Conservation (phyloP, 1,284 basidiomycete genomes). For the Athelia sp. region DNA sequence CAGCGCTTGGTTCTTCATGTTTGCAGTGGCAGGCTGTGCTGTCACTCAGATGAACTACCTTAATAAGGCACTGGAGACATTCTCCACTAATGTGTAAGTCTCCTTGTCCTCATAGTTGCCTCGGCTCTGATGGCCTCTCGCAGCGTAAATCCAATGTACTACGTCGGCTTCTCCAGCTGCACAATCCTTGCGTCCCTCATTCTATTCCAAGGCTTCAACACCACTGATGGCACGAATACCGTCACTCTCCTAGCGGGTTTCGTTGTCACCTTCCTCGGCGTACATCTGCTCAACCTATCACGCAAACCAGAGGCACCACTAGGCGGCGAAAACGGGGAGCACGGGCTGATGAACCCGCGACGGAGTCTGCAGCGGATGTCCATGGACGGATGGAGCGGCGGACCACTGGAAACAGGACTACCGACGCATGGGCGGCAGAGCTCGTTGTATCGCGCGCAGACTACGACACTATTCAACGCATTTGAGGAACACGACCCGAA, state of each 20-base stretch:
- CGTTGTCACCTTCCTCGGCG: slow-evolving; percentile 87
- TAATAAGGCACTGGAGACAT: slow-evolving; percentile 97
- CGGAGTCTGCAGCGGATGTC: slow-evolving; percentile 64
- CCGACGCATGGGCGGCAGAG: slow-evolving; percentile 39
- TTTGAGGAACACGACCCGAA: slow-evolving; percentile 40
- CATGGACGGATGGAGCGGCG: slow-evolving; percentile 65
- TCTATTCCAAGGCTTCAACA: slow-evolving; percentile 97
- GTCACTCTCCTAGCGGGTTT: slow-evolving; percentile 86
- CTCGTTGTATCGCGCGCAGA: slow-evolving; percentile 59
- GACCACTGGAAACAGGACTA: slow-evolving; percentile 23
- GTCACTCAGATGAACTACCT: slow-evolving; percentile 98
- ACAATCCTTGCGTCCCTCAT: slow-evolving; percentile 95
- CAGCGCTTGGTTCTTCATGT: slow-evolving; percentile 92
- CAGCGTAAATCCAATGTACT: slow-evolving; percentile 98
- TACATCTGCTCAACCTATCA: slow-evolving; percentile 86
- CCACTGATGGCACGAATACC: slow-evolving; percentile 76
- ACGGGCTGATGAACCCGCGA: slow-evolving; percentile 75
- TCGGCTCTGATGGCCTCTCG: slow-evolving; percentile 7
- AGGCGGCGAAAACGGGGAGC: slow-evolving; percentile 45
- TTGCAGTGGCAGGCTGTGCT: slow-evolving; percentile 84
- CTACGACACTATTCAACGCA: slow-evolving; percentile 56
- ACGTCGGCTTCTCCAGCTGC: slow-evolving; percentile 96
- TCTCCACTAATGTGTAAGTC: slow-evolving; percentile 95
- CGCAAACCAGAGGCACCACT: slow-evolving; percentile 53
- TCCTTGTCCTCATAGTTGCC: background rate